Conservation (phyloP, 176 grass and related monocot species). For the Rhipidocladum racemiflorum region DNA sequence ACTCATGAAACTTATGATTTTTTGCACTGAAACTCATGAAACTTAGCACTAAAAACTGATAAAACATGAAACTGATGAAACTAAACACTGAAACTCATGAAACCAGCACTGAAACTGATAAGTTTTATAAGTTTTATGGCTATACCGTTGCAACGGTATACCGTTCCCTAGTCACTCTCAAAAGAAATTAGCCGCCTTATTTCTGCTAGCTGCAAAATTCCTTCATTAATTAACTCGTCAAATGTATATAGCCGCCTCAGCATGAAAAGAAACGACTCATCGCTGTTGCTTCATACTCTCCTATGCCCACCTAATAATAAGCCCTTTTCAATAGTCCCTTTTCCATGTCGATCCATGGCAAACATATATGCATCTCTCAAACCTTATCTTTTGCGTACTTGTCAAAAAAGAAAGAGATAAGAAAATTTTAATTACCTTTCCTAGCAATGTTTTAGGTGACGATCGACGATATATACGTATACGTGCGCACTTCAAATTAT, state of each 20-base stretch:
- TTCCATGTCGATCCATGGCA: not conserved
- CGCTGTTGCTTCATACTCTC: not conserved
- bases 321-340: not conserved
- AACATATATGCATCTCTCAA: not conserved
- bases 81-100: too few relatives aligned
- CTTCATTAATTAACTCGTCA: conserved; percentile 4
- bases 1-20: too few relatives aligned
- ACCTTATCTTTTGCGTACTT: not conserved
- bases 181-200: conserved; percentile 3
- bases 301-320: not conserved
- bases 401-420: not conserved
- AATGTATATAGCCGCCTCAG: not conserved
- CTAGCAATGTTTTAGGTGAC: not conserved
- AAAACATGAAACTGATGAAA: too few relatives aligned
- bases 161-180: too few relatives aligned
- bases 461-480: not conserved
- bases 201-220: not conserved
- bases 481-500: not conserved
- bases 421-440: not conserved
- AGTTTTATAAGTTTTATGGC: too few relatives aligned
- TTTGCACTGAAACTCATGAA: too few relatives aligned
- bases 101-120: too few relatives aligned
- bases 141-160: too few relatives aligned
- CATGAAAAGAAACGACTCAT: conserved; percentile 22
- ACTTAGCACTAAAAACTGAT: too few relatives aligned